A percentile compares a stretch with the other conserved stretches of the same genome.
phyloP scores from a whole-genome alignment of 2,329 filamentous ascomycete species.

The Fusarium sp. region DNA sequence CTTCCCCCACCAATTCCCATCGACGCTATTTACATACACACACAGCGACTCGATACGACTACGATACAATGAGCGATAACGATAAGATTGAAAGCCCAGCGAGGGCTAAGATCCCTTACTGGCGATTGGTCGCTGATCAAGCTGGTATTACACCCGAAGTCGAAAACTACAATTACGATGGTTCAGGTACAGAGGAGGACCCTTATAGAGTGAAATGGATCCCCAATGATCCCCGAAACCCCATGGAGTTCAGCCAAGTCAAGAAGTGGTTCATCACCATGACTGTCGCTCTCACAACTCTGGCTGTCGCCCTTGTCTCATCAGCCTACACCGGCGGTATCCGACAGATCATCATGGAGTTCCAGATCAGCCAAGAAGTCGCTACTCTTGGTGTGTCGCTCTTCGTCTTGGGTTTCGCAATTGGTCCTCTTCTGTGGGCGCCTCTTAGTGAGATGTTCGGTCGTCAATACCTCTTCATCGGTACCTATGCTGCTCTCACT shows the following conservation, averaged over 20 bases:
- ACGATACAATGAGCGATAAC: slow-evolving; percentile 25
- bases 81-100: slow-evolving; percentile 32
- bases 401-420: slow-evolving; percentile 55
- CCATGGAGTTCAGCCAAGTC: slow-evolving; percentile 25
- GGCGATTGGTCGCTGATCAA: slow-evolving; percentile 34
- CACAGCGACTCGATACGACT: slow-evolving; percentile 5
- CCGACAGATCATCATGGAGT: slow-evolving; percentile 28
- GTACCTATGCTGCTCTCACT: slow-evolving; percentile 74
- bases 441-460: slow-evolving; percentile 79
- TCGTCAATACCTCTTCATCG: slow-evolving; percentile 65
- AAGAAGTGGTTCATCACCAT: slow-evolving; percentile 40
- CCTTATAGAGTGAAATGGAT: slow-evolving; percentile 38
- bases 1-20: not conserved
- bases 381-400: slow-evolving; percentile 37
- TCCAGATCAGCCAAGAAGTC: slow-evolving; percentile 33
- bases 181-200: slow-evolving; percentile 33
- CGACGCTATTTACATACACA: not conserved
- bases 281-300: slow-evolving; percentile 29
- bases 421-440: slow-evolving; percentile 79
- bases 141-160: slow-evolving; percentile 35
- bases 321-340: slow-evolving; percentile 37
- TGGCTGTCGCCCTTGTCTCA: slow-evolving; percentile 34
- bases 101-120: slow-evolving; percentile 32
- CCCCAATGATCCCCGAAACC: slow-evolving; percentile 36
- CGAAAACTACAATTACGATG: slow-evolving; percentile 34